Conservation (phyloP, 2,329 filamentous ascomycete genomes). For the Coniosporium tulheliwenetii region DNA sequence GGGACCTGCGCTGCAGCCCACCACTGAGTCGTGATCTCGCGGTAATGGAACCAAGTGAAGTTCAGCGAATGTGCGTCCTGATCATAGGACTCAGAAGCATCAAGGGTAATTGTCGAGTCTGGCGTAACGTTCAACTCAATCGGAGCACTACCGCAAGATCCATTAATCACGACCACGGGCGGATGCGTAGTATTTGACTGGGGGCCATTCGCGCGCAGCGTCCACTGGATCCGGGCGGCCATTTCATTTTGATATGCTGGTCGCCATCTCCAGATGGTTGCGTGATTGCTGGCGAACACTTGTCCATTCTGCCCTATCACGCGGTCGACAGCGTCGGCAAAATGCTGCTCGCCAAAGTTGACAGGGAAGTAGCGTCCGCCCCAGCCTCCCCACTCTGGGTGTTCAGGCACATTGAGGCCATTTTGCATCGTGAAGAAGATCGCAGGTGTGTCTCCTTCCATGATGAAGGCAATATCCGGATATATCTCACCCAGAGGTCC, state of each 20-base stretch:
- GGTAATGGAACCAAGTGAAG: conserved; percentile 37
- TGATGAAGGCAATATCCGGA: conserved; percentile 32
- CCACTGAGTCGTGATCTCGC: conserved; percentile 26
- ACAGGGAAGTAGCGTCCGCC: conserved; percentile 29
- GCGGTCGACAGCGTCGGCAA: conserved; percentile 20
- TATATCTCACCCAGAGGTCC: conserved; percentile 26
- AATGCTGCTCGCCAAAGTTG: conserved; percentile 17
- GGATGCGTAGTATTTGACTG: conserved; percentile 27
- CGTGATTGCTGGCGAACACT: conserved; percentile 26
- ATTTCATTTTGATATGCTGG: conserved; percentile 36
- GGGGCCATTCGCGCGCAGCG: conserved; percentile 14
- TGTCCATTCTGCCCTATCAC: conserved; percentile 17
- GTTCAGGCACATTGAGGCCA: conserved; percentile 29
- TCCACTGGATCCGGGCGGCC: conserved; percentile 33
- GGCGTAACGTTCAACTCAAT: conserved; percentile 26
- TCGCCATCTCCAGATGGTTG: conserved; percentile 39
- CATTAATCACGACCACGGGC: conserved; percentile 30
- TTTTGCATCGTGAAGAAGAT: conserved; percentile 35
- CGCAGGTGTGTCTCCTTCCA: conserved; percentile 38
- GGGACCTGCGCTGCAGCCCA: not conserved
- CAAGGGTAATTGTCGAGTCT: conserved; percentile 23
- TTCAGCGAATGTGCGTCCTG: conserved; percentile 22
- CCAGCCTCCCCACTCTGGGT: conserved; percentile 33
- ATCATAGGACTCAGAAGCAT: conserved; percentile 31
- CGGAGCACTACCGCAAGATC: conserved; percentile 19